phyloP scores from a whole-genome alignment of 306 rosid species.

The Castanea crenata region DNA sequence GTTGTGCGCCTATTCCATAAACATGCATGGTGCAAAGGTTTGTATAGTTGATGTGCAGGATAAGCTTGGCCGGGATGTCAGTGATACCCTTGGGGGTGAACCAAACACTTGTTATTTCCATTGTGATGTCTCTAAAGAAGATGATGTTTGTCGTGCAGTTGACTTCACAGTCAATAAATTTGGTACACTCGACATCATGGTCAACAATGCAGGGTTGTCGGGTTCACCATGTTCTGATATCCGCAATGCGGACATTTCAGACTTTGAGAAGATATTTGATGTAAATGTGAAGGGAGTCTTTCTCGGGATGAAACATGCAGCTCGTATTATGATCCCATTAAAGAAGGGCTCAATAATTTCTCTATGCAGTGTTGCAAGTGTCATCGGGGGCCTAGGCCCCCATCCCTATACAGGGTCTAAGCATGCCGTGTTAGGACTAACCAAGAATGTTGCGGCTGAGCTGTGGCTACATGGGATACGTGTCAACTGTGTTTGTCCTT shows the following conservation, averaged over 20 bases:
- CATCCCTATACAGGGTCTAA: conserved; percentile 81
- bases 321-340: conserved; percentile 61
- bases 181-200: conserved; percentile 79
- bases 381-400: conserved; percentile 50
- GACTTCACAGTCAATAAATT: conserved; percentile 48
- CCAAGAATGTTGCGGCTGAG: conserved; percentile 83
- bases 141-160: conserved; percentile 55
- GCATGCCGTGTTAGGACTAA: conserved; percentile 76
- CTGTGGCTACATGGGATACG: conserved; percentile 63
- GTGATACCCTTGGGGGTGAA: conserved; percentile 43
- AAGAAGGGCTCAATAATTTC: conserved; percentile 83
- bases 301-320: conserved; percentile 84
- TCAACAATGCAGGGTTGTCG: conserved; percentile 81
- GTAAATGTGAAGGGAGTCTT: conserved; percentile 79
- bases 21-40: conserved; percentile 70
- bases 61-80: conserved; percentile 52
- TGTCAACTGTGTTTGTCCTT: conserved; percentile 71
- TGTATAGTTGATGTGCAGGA: conserved; percentile 80
- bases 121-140: conserved; percentile 69
- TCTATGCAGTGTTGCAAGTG: conserved; percentile 50
- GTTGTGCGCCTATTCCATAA: conserved; percentile 59
- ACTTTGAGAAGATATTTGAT: conserved; percentile 69
- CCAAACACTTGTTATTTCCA: conserved; percentile 38
- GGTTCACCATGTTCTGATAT: conserved; percentile 74
- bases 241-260: conserved; percentile 51